Conservation (phyloP, 176 grass and related monocot genomes). For the Musa troglodytarum region DNA sequence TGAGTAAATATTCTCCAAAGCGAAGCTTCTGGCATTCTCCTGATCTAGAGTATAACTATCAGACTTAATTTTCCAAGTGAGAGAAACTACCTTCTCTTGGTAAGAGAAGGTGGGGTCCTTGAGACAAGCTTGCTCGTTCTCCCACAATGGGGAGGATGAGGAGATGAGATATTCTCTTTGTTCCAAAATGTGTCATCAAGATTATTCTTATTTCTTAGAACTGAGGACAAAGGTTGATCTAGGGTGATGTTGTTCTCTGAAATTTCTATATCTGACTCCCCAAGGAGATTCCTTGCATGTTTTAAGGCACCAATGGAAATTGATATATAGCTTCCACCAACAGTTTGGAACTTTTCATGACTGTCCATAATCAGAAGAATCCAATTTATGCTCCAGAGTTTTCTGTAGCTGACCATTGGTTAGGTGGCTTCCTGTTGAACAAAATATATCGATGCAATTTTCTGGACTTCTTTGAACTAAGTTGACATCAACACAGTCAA, state of each 20-base stretch:
- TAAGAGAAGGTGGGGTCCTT: conserved; percentile 5
- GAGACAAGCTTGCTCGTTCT: conserved; percentile 12
- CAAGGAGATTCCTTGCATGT: no score
- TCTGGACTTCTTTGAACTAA: conserved; percentile 18
- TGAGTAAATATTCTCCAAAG: neutral
- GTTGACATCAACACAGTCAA: neutral
- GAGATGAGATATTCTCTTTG: no score
- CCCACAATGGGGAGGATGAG: conserved; percentile 5
- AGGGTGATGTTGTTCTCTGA: no score
- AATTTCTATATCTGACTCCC: no score
- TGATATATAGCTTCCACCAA: no score
- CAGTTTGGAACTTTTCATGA: conserved; percentile 52
- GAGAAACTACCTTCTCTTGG: conserved; percentile 17
- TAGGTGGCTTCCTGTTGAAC: conserved; percentile 32
- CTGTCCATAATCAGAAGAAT: conserved; percentile 21
- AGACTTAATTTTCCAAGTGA: conserved; percentile 21
- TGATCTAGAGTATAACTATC: conserved; percentile 15
- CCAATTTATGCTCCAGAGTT: conserved; percentile 21
- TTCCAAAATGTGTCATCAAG: no score
- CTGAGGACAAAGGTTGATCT: no score
- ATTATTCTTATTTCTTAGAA: no score
- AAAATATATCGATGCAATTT: neutral
- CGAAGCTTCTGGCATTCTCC: neutral
- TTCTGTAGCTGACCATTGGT: conserved; percentile 25
- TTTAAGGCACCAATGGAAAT: no score